Conservation (phyloP, 2,329 filamentous ascomycete genomes). For the Paecilomyces niveus region DNA sequence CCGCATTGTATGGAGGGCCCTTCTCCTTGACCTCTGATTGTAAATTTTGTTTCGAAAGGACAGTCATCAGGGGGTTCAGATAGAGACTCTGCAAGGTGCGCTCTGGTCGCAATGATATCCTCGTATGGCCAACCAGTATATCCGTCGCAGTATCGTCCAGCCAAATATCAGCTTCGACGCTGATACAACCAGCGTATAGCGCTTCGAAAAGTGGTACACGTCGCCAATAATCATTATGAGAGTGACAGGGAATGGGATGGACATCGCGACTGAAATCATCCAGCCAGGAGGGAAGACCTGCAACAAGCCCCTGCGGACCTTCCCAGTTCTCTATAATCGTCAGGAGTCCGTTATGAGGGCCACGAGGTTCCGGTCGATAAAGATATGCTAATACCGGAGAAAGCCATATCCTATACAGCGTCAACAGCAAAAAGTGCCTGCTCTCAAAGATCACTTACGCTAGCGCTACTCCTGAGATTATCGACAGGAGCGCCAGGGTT, state of each 20-base stretch:
- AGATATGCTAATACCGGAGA: neutral
- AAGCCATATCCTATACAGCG: neutral
- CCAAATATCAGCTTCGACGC: conserved; percentile 66
- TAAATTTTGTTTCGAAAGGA: conserved; percentile 48
- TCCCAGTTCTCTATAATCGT: neutral
- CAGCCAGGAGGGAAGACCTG: neutral
- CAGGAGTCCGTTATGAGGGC: neutral
- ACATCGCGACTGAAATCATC: neutral
- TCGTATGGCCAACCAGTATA: conserved; percentile 54
- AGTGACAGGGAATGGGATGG: conserved; percentile 54
- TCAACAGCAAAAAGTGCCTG: neutral
- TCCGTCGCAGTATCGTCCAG: conserved; percentile 46
- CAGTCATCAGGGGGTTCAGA: conserved; percentile 54
- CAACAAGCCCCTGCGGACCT: neutral
- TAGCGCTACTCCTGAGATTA: neutral
- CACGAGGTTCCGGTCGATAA: neutral
- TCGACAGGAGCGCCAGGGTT: neutral
- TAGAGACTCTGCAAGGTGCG: conserved; percentile 55
- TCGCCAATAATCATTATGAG: conserved; percentile 67
- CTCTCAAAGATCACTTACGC: neutral
- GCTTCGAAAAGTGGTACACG: conserved; percentile 57
- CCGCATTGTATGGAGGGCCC: neutral
- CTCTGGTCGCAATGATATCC: neutral
- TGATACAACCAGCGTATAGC: conserved; percentile 51
- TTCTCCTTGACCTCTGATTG: conserved; percentile 20